These are phyloP conservation scores for Irpex sp. DNA, from an alignment of 1,284 basidiomycete species.

Conservation along the genomic window DNA sequence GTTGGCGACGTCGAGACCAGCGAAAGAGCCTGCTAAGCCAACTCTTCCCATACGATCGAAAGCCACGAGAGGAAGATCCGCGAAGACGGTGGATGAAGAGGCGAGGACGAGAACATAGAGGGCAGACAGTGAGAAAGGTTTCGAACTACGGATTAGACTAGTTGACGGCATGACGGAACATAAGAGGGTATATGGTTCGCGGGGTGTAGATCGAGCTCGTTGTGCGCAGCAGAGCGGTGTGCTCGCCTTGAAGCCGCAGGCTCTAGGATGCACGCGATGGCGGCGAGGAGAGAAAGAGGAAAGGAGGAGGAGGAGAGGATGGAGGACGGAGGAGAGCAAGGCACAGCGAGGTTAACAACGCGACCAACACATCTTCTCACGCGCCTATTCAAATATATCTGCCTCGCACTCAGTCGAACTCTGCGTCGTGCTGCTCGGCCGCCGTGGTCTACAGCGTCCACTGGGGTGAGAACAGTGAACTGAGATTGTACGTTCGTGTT, in stretches of 20 bases:
- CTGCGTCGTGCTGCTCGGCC: neutral
- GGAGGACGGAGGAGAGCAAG: neutral
- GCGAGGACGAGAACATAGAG: constrained; percentile 1
- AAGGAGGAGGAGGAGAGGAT: neutral
- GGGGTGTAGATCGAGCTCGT: neutral
- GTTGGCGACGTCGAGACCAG: constrained; percentile 76
- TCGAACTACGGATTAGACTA: constrained; percentile 1
- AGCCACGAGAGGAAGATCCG: constrained; percentile 78
- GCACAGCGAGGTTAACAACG: neutral
- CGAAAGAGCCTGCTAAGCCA: constrained; percentile 82
- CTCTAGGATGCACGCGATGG: neutral
- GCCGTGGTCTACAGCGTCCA: neutral
- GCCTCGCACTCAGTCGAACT: neutral
- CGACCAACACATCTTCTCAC: neutral
- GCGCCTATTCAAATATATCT: neutral
- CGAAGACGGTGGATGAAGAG: constrained; percentile 33
- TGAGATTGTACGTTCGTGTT: too few species aligned
- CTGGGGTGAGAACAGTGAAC: too few species aligned
- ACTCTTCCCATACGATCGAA: constrained; percentile 90
- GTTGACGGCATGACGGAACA: neutral
- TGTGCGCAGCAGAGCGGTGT: neutral
- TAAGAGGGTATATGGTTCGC: constrained; percentile 1
- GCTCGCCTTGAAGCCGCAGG: neutral
- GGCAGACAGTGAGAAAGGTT: neutral
- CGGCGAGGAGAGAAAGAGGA: neutral